These are phyloP conservation scores for Fusarium sarcochroum DNA, from an alignment of 2,329 filamentous ascomycete genomes.

Conservation along the genomic window DNA sequence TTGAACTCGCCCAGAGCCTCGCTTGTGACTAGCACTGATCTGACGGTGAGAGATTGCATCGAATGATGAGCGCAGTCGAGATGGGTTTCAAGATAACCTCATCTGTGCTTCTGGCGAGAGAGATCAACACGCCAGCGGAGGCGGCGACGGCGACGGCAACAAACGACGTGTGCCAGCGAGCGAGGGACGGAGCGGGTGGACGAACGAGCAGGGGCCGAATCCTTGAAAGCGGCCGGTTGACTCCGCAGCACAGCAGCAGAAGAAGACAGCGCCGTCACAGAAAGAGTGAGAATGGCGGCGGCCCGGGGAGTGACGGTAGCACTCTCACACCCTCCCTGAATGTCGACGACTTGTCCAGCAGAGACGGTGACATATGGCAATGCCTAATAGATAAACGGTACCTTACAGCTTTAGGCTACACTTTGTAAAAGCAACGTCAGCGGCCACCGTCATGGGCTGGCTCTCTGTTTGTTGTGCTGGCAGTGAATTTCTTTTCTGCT, in stretches of 20 bases:
- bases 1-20: constrained; percentile 21
- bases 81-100: constrained; percentile 38
- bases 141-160: constrained; percentile 6
- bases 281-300: constrained; percentile 29
- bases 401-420: constrained; percentile 19
- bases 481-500: constrained; percentile 23
- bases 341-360: constrained; percentile 16
- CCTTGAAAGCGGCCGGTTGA: constrained; percentile 35
- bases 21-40: constrained; percentile 22
- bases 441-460: constrained; percentile 17
- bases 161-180: constrained; percentile 19
- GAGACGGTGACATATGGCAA: constrained; percentile 23
- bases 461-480: constrained; percentile 35
- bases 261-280: constrained; percentile 30
- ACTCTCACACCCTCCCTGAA: background rate
- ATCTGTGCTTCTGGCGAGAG: constrained; percentile 26
- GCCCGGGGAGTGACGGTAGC: constrained; percentile 4
- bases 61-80: constrained; percentile 35
- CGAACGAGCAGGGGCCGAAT: constrained; percentile 29
- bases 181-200: constrained; percentile 30
- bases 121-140: constrained; percentile 21
- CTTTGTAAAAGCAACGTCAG: background rate
- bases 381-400: constrained; percentile 23
- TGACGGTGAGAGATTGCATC: constrained; percentile 37
- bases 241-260: constrained; percentile 29